Evolutionary conservation across 2,329 filamentous ascomycete species (phyloP).

Genomic region (Mycosphaerelloides madeirae): DNA sequence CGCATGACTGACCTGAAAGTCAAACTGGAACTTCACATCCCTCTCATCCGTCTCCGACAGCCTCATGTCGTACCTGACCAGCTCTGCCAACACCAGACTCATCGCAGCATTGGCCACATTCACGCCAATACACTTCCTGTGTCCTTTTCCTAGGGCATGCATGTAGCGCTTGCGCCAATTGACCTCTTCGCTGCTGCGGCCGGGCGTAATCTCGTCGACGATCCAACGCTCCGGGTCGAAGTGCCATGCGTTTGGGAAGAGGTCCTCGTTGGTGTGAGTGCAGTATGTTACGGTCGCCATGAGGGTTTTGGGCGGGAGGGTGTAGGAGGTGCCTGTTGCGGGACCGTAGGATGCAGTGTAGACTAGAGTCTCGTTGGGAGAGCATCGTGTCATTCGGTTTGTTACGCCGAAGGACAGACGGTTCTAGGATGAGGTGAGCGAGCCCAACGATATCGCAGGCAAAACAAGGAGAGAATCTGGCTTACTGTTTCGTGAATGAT

Average conservation of each 20-base stretch:
- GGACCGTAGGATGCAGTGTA: slow-evolving; percentile 32
- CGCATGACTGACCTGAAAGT: slow-evolving; percentile 9
- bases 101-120: slow-evolving; percentile 7
- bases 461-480: no score
- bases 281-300: slow-evolving; percentile 1
- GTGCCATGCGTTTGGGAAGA: slow-evolving; percentile 1
- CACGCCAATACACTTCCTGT: slow-evolving; percentile 5
- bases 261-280: slow-evolving; percentile 1
- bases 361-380: slow-evolving; percentile 3
- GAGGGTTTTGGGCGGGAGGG: background rate
- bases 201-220: background rate
- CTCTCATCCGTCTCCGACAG: slow-evolving; percentile 4
- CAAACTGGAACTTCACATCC: slow-evolving; percentile 7
- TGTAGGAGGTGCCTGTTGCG: slow-evolving; percentile 9
- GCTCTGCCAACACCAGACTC: slow-evolving; percentile 4
- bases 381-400: slow-evolving; percentile 4
- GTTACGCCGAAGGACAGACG: slow-evolving; percentile 11
- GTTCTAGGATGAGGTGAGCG: background rate
- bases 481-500: slow-evolving; percentile 2
- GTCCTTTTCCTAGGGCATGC: slow-evolving; percentile 6
- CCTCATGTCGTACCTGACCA: slow-evolving; percentile 5
- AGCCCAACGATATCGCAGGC: no score
- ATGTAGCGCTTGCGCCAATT: slow-evolving; percentile 4
- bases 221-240: slow-evolving; percentile 5
- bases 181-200: slow-evolving; percentile 1